Evolutionary conservation across 768 basidiomycete species (phyloP).

Genomic region (Mycena vitilis): DNA sequence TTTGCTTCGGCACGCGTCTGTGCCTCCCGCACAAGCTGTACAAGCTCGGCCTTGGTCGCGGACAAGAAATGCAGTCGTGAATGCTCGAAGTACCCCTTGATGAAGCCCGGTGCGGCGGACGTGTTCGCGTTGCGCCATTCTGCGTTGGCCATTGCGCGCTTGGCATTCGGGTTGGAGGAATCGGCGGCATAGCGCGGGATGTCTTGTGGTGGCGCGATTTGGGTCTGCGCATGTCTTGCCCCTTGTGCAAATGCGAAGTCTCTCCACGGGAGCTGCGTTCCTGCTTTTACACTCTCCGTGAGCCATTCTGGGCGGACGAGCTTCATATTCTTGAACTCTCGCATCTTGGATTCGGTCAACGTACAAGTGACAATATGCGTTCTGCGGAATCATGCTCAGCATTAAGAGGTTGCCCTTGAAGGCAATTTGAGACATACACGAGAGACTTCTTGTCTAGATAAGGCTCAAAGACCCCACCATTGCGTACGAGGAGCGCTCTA

Average conservation of each 20-base stretch:
- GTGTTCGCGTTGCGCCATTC: slow-evolving; percentile 92
- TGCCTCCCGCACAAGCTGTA: slow-evolving; percentile 80
- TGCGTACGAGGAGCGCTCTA: slow-evolving; percentile 78
- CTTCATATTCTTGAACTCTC: slow-evolving; percentile 91
- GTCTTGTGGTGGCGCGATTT: slow-evolving; percentile 33
- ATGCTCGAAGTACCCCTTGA: slow-evolving; percentile 86
- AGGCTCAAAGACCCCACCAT: slow-evolving; percentile 87
- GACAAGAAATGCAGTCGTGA: slow-evolving; percentile 94
- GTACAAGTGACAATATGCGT: slow-evolving; percentile 94
- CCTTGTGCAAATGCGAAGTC: slow-evolving; percentile 71
- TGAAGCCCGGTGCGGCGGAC: slow-evolving; percentile 85
- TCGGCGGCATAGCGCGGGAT: slow-evolving; percentile 76
- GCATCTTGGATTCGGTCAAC: slow-evolving; percentile 89
- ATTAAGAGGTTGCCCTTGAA: slow-evolving; percentile 1
- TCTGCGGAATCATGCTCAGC: slow-evolving; percentile 48
- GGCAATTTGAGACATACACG: slow-evolving; percentile 61
- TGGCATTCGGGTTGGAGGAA: slow-evolving; percentile 76
- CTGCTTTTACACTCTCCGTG: slow-evolving; percentile 77
- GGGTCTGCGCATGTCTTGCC: slow-evolving; percentile 51
- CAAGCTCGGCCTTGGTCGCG: slow-evolving; percentile 93
- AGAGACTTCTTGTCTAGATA: slow-evolving; percentile 84
- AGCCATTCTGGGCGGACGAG: slow-evolving; percentile 93
- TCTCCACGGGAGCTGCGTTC: slow-evolving; percentile 82
- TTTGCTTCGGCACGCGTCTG: slow-evolving; percentile 72
- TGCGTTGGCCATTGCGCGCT: slow-evolving; percentile 83